Conservation (phyloP, 495 filamentous ascomycete species). For the Hypoxylon subgilvum region DNA sequence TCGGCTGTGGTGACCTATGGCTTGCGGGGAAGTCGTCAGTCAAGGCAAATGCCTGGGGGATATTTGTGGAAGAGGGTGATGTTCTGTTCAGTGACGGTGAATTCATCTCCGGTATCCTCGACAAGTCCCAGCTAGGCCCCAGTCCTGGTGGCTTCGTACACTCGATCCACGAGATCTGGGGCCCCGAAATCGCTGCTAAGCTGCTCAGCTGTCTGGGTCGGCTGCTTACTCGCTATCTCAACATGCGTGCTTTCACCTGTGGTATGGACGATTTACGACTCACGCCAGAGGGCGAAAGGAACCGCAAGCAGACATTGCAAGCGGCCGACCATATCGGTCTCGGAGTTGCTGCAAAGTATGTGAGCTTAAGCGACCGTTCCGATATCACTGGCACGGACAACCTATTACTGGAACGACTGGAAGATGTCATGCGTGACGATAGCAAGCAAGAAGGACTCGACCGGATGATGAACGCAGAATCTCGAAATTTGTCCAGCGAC, state of each 20-base stretch:
- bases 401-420: constrained; percentile 75
- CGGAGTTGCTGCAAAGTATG: constrained; percentile 86
- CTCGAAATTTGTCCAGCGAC: constrained; percentile 72
- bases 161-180: constrained; percentile 90
- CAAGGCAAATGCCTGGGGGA: constrained; percentile 74
- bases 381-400: constrained; percentile 64
- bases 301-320: constrained; percentile 70
- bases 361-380: constrained; percentile 74
- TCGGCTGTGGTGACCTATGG: constrained; percentile 75
- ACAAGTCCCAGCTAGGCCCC: constrained; percentile 94
- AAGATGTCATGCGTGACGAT: constrained; percentile 89
- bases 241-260: constrained; percentile 94
- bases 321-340: constrained; percentile 76
- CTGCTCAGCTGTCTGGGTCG: constrained; percentile 87
- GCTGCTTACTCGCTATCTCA: constrained; percentile 84
- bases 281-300: constrained; percentile 77
- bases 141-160: constrained; percentile 87
- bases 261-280: constrained; percentile 95
- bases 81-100: constrained; percentile 88
- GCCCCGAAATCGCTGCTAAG: constrained; percentile 81
- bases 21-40: constrained; percentile 80
- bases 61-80: constrained; percentile 65
- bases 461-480: constrained; percentile 77
- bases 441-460: constrained; percentile 88
- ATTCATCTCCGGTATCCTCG: constrained; percentile 86